Base-by-base conservation (phyloP, 1,284 basidiomycete genomes). In the Stygiomarasmius scandens region DNA sequence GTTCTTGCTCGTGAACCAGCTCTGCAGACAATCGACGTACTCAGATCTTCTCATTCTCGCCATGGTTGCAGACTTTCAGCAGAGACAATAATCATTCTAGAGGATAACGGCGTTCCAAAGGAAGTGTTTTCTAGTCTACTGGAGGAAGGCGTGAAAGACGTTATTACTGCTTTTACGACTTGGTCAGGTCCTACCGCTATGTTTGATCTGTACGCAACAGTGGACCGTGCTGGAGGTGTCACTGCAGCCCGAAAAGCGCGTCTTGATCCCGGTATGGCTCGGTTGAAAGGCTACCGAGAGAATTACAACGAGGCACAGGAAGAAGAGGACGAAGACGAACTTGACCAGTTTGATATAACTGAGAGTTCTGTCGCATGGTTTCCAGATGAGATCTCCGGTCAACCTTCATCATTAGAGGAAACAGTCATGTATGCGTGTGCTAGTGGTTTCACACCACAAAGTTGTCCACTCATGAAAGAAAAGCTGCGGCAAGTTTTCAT, bases 41-140 rank as follows among this genome's bases (percentile, higher is more conserved):
- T 85, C 16, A 74, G 79, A 1, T 62, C 74, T 0, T 77, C 80
- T 1, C 75, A 78, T 44, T 64, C 77, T 29, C 71, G 71, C 44
- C 72, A 72, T 1, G 74, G 77, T 1, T 75, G 74, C 29, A 71
- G 73, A 10, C 66, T 84, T 5, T 77, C 78, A 3, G 68, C 74
- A 0, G 80, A 85, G 58, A 77, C 74, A 0, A 80, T 84, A 36
- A 76, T 83, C 49, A 83, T 82, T 60, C 67, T 85, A 6, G 73
- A 76, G 3, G 77, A 83, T 52, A 84, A 83, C 61, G 76, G 78
- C 0, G 82, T 84, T 6, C 71, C 73, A 6, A 64, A 67, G 23
- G 10, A 57, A 0, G 69, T 71, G 6, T 80, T 84, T 58, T 58
- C 72, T 9, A 52, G 68, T 10, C 63, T 84, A 0, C 61, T 83